Evolutionary conservation across 345 rosid genomes (phyloP), one percentile per base, ranked within the genome.

Genomic region (Sonneratia caseolaris): DNA sequence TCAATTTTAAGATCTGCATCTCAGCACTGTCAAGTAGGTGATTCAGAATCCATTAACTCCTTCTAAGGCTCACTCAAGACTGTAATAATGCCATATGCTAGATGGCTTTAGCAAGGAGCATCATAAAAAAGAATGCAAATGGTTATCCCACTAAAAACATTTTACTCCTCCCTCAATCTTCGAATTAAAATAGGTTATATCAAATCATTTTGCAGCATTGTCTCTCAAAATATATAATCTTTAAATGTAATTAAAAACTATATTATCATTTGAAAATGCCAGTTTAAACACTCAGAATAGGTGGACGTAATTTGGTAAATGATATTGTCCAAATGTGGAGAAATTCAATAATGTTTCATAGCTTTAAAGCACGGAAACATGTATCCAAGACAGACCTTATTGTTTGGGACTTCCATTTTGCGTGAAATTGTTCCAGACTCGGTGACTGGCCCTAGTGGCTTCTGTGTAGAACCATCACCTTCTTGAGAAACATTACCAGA

Each of bases 371-470:
- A 62, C 13, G 9, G 9, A 11, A 62, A 13, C 32, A 27, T 4
- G 66, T 21, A 56, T 68, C 40, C 65, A 38, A 24, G 69, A 7
- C 77, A 24, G 66, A 88, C 98, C 92, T 91, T 93, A 61, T 92
- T 85, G 72, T 91, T 93, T 4, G 98, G 98, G 75, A 94, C 95
- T 66, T 91, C 90, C 36, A 91, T 84, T 79, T 72, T 83, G 12
- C 88, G 90, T 21, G 86, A 70, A 45, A 78, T 76, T 64, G 84
- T 77, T 65, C 80, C 81, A 7, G 72, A 61, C 14, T 87, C 88
- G 38, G 76, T 45, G 16, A 42, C 18, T 65, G 76, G 64, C 11
- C 78, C 82, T 72, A 72, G 82, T 66, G 73, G 81, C 16, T 72
- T 72, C 0, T 15, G 70, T 38, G 70, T 36, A 35, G 69, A 65